These are phyloP conservation scores for Centrapalus pauciflorus DNA, from an alignment of 129 eudicot species.

Conservation along the genomic window DNA sequence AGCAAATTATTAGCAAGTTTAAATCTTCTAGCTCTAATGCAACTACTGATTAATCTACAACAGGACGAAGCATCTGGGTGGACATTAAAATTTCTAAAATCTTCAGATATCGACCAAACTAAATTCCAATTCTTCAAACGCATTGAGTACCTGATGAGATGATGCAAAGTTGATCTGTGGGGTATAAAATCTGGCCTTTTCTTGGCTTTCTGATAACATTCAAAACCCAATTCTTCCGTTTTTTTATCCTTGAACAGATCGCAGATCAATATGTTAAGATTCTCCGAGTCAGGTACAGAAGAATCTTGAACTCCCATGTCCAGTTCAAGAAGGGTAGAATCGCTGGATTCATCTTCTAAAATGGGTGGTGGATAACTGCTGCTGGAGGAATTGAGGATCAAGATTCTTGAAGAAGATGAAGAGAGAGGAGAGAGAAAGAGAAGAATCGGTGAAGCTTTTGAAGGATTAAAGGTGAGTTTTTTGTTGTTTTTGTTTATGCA, in stretches of 20 bases:
- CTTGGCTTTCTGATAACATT: conserved; percentile 59
- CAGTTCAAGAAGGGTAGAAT: conserved; percentile 21
- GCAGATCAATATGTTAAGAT: conserved; percentile 46
- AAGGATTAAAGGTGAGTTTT: conserved; percentile 16
- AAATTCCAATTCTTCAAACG: conserved; percentile 54
- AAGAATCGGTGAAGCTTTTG: conserved; percentile 25
- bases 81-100: conserved; percentile 43
- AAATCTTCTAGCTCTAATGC: conserved; percentile 75
- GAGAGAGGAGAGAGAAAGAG: conserved; percentile 32
- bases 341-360: conserved; percentile 35
- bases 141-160: conserved; percentile 59
- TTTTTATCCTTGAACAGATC: conserved; percentile 40
- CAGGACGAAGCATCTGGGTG: conserved; percentile 53
- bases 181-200: conserved; percentile 55
- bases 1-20: conserved; percentile 53
- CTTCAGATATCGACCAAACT: conserved; percentile 46
- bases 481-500: conserved; percentile 28
- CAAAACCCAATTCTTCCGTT: conserved; percentile 46
- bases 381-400: conserved; percentile 32
- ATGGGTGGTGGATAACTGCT: conserved; percentile 41
- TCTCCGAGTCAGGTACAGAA: conserved; percentile 23
- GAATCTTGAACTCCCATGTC: conserved; percentile 27
- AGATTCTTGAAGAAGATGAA: conserved; percentile 28
- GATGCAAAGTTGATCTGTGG: conserved; percentile 48
- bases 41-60: conserved; percentile 52